Conservation (phyloP, 2,329 filamentous ascomycete species). For the Tolypocladium capitatum region DNA sequence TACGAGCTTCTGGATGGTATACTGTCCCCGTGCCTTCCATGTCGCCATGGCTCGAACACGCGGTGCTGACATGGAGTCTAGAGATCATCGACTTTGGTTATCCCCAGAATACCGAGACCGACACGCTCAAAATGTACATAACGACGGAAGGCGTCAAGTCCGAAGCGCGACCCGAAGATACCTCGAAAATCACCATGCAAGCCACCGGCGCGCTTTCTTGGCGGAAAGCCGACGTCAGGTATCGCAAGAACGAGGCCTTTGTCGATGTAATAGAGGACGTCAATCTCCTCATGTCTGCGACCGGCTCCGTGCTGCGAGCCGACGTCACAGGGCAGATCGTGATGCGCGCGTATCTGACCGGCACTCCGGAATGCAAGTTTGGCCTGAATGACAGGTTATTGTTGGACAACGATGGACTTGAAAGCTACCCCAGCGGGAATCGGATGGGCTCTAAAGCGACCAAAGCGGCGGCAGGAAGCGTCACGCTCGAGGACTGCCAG, state of each 20-base stretch:
- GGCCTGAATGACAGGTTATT: constrained; percentile 91
- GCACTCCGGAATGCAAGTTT: constrained; percentile 97
- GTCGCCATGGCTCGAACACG: too few relatives aligned
- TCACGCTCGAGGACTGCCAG: constrained; percentile 94
- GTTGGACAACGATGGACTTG: constrained; percentile 62
- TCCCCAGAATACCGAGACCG: constrained; percentile 96
- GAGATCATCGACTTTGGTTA: constrained; percentile 99
- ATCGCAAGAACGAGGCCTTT: constrained; percentile 98
- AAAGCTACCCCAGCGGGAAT: constrained; percentile 60
- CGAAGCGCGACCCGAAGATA: constrained; percentile 74
- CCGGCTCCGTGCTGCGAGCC: constrained; percentile 83
- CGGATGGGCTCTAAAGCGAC: constrained; percentile 75
- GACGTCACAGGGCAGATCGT: constrained; percentile 96
- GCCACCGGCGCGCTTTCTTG: constrained; percentile 93
- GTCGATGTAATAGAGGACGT: constrained; percentile 99
- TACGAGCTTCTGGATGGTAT: constrained; percentile 90
- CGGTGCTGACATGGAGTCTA: constrained; percentile 18
- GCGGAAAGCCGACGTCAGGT: constrained; percentile 95
- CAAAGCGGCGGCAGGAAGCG: constrained; percentile 86
- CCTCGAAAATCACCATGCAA: constrained; percentile 97
- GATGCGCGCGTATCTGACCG: constrained; percentile 94
- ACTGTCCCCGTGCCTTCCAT: constrained; percentile 6
- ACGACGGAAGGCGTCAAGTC: constrained; percentile 98
- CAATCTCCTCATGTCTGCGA: constrained; percentile 97
- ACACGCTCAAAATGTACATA: constrained; percentile 99